Base-by-base conservation (phyloP, 345 rosid species). In the Bruguiera gymnorhiza region DNA sequence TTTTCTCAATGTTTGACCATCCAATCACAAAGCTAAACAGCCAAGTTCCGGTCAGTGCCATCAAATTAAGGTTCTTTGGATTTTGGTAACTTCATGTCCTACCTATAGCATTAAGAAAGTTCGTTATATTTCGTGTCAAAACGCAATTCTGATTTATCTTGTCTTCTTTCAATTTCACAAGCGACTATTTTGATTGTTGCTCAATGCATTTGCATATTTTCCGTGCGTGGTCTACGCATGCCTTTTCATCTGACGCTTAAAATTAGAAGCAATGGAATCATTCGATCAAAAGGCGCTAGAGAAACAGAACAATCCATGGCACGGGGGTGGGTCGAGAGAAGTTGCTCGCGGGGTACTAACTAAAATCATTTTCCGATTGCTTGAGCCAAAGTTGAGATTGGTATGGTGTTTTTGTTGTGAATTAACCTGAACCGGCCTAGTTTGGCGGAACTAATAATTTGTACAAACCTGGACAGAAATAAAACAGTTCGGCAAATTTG, bases 191-290 rank as follows among this genome's bases (percentile, higher is more conserved):
- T 10, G 26, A 43, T 13, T 2, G 48, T 10, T 10, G 43, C 43
- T 37, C 18, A 13, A 43, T 15, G 50, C 18, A 43, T 43, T 43
- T 43, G 50, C 50, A 8, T 21, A 37, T 23, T n/a, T 18, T 8
- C 18, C 10, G 6, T 29, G 19, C 31, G 24, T 4, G 69, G 77
- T 79, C 77, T 61, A 72, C 56, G 46, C 72, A 75, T 75, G 79
- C 73, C 67, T 75, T 73, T 73, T 79, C 55, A 23, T n/a, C 15
- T 56, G 32, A 66, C 61, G 51, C 46, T 0, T 23, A 18, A 21
- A 34, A 27, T 9, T 63, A 34, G 18, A 8, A 74, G n/a, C 48
- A 16, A 53, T 24, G 23, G 61, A 76, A 76, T 26, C 34, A 15
- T 72, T 68, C 72, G 68, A 76, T 56, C 57, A 18, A 62, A 62